A percentile compares a stretch with the other conserved stretches of the same genome.
Evolutionary conservation across 1,139 yeast species (phyloP).

Genomic region (Geotrichum europaeum): DNA sequence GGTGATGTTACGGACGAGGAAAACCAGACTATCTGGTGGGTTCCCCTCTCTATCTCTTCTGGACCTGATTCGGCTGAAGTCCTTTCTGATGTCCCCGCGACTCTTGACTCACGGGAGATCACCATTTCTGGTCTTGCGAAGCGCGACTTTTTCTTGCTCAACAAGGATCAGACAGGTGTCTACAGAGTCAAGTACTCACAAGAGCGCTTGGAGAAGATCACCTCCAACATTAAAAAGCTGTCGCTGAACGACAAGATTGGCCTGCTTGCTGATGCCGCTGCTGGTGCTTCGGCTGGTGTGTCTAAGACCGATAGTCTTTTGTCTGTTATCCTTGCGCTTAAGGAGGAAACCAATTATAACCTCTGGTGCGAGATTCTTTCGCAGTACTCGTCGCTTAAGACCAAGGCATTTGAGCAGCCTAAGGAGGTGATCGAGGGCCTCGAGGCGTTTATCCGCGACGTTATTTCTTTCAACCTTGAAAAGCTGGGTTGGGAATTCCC

Average conservation of each 20-base stretch:
- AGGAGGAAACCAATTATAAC: conserved; percentile 46
- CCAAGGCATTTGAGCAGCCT: conserved; percentile 46
- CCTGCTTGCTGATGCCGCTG: conserved; percentile 50
- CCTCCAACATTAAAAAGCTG: conserved; percentile 41
- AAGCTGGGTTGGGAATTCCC: conserved; percentile 37
- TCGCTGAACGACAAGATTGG: conserved; percentile 61
- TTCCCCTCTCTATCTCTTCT: conserved; percentile 51
- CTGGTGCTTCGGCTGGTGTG: conserved; percentile 58
- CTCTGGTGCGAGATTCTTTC: conserved; percentile 62
- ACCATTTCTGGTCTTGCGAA: conserved; percentile 27
- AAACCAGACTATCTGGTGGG: conserved; percentile 72
- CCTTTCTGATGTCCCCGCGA: conserved; percentile 20
- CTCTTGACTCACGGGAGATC: conserved; percentile 25
- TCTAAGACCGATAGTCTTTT: conserved; percentile 48
- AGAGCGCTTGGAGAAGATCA: conserved; percentile 37
- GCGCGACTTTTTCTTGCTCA: conserved; percentile 59
- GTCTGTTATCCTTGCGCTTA: conserved; percentile 41
- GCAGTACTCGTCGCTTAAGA: conserved; percentile 41
- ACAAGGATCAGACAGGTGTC: conserved; percentile 57
- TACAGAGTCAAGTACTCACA: conserved; percentile 62
- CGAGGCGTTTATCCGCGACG: conserved; percentile 37
- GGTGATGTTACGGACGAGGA: conserved; percentile 75
- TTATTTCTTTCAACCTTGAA: conserved; percentile 43
- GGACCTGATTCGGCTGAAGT: conserved; percentile 29
- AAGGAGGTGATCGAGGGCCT: conserved; percentile 37